Base-by-base conservation (phyloP, 2,329 filamentous ascomycete species). In the Ilyonectria destructans region DNA sequence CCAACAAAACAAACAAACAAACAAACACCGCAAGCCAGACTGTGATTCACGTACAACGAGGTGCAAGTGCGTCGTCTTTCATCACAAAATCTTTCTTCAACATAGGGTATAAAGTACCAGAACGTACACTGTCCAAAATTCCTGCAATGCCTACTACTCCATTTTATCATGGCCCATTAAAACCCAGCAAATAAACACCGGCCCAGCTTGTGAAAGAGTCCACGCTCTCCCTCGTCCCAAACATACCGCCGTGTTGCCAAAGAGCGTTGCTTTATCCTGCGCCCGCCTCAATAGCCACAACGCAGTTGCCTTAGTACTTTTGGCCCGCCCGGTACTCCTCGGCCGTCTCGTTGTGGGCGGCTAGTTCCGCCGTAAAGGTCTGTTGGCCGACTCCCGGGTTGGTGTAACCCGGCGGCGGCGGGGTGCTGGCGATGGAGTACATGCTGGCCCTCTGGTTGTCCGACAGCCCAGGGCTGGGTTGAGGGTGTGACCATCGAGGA, bases 261-360 rank as follows among this genome's bases (percentile, higher is more conserved):
- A 21, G 17, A 37, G n/a, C 31, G 6, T 54, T 13, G 29, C 1
- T 35, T 21, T 15, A 15, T 35, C 29, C 17, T 7, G n/a, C 19
- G 19, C 35, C 10, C 35, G 35, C 12, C 9, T 35, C 31, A 29
- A 37, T 10, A 49, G 10, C 45, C 13, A 15, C 21, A 37, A 19
- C 26, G 4, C 19, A 55, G 31, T 9, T 23, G n/a, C 17, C 12
- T 66, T 10, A 67, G 31, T 67, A 62, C 31, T 67, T 67, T 31
- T 54, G 64, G 13, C 65, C 62, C 17, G 23, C 33, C 31, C 65
- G 68, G 69, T 86, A 76, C 75, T 87, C 86, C 70, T 87, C 86
- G 0, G 68, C 74, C 2, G 83, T 84, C 78, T 88, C 86, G 9
- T 74, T 75, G 66, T 88, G 86, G 2, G 86, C 82, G 3, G 85